Percentiles rank a stretch among this genome's conserved stretches.
phyloP scores from a whole-genome alignment of 208 protist species.

The Angomonas ambiguus region DNA sequence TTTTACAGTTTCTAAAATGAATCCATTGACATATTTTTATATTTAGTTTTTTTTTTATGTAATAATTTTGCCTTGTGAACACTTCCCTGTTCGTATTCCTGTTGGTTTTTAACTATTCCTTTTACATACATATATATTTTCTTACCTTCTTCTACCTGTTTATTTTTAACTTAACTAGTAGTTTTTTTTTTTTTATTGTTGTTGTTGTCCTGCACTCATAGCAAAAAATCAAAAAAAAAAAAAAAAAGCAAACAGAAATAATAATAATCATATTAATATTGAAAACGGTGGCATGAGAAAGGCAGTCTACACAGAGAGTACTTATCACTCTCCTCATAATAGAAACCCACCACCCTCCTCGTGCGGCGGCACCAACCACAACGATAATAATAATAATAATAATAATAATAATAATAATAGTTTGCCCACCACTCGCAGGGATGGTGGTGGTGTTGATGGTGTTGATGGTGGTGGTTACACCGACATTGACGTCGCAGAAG shows the following conservation, averaged over 20 bases:
- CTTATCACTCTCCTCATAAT: neutral
- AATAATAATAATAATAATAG: neutral
- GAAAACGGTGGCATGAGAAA: neutral
- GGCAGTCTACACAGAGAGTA: neutral
- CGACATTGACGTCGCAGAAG: neutral
- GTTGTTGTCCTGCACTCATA: neutral
- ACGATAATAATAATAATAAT: neutral
- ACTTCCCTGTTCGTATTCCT: too few species aligned
- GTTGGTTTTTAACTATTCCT: neutral
- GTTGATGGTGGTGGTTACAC: neutral
- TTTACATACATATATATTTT: slow-evolving; percentile 1
- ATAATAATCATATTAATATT: neutral
- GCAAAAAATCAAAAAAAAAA: neutral
- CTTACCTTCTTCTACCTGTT: neutral
- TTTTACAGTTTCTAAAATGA: too few species aligned
- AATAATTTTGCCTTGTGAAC: neutral
- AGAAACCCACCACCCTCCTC: neutral
- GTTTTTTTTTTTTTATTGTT: slow-evolving; percentile 7
- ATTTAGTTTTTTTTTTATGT: too few species aligned
- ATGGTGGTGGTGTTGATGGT: neutral
- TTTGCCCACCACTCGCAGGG: neutral
- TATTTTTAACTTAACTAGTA: neutral
- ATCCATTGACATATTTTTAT: too few species aligned
- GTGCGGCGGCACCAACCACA: neutral
- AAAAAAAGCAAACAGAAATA: neutral